These are phyloP conservation scores for Xylaria sp. DNA, from an alignment of 2,329 filamentous ascomycete genomes.

Conservation along the genomic window DNA sequence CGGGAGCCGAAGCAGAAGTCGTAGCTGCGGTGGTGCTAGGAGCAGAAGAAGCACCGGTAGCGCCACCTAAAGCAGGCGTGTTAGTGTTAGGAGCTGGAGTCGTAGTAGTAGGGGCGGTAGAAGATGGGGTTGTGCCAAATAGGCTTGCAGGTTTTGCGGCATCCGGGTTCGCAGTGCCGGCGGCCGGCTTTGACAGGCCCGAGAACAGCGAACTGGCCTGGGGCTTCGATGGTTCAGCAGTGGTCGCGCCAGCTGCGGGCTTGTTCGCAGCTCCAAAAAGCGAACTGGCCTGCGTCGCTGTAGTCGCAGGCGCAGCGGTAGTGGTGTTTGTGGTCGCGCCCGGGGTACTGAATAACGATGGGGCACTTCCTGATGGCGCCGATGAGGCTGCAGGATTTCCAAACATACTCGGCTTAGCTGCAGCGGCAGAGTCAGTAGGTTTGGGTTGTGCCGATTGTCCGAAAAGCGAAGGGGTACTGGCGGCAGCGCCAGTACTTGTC, in stretches of 20 bases:
- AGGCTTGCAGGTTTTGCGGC: constrained; percentile 28
- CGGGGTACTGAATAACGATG: constrained; percentile 22
- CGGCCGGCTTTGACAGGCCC: constrained; percentile 17
- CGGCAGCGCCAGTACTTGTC: constrained; percentile 13
- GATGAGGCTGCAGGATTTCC: constrained; percentile 17
- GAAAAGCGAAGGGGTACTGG: constrained; percentile 19
- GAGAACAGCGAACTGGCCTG: constrained; percentile 30
- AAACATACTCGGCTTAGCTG: constrained; percentile 25
- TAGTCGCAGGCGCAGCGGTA: constrained; percentile 18
- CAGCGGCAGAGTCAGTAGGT: constrained; percentile 20
- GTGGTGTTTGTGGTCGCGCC: constrained; percentile 15
- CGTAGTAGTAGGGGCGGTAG: constrained; percentile 25
- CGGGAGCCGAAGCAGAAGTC: constrained; percentile 31
- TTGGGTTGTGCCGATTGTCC: constrained; percentile 22
- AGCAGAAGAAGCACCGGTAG: constrained; percentile 25
- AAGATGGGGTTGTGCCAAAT: constrained; percentile 27
- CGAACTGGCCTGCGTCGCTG: constrained; percentile 20
- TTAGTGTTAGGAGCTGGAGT: constrained; percentile 23
- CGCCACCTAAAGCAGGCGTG: constrained; percentile 28
- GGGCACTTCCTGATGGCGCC: constrained; percentile 20
- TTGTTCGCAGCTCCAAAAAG: constrained; percentile 23
- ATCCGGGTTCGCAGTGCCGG: constrained; percentile 26
- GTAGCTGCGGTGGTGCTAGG: constrained; percentile 24
- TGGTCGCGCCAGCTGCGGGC: constrained; percentile 21
- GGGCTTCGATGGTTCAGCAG: constrained; percentile 29